Base-by-base conservation (phyloP, 345 rosid genomes). In the Aurinia saxatilis region DNA sequence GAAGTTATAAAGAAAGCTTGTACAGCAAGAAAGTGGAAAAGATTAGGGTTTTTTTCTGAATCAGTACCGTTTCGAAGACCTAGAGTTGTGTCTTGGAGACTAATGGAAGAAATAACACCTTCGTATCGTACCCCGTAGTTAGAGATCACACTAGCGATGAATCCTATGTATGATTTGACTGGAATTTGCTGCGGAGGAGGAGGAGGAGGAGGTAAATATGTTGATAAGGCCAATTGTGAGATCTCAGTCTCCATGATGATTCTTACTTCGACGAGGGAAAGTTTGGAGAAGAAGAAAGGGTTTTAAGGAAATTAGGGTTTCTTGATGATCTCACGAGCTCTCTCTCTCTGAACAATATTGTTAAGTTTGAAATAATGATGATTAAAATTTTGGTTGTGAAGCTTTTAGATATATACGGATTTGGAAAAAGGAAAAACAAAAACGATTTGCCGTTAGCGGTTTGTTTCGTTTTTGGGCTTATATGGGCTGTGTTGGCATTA, bases 81-180 rank as follows among this genome's bases (percentile, higher is more conserved):
- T 56, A 81, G 49, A 49, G 65, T 52, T 17, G 78, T 71, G 33
- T 75, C 82, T 6, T 69, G 38, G 10, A 52, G 37, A 65, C 55
- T 77, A 48, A 81, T 41, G 44, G 21, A 13, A 42, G 40, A 73
- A 3, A 81, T 75, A 56, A 79, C 29, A 37, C 83, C 83, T 17
- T 77, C 75, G 66, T 75, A 83, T 45, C 82, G 80, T 66, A 73
- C 46, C 37, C 67, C 75, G 63, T 17, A 60, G 65, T 75, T 79
- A 2, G 85, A 68, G 8, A 66, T 71, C 16, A 83, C 48, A 61
- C 75, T 66, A 17, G 75, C 42, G 13, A 65, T 57, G 65, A 77
- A 77, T 67, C 85, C 84, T 7, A 79, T 17, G 46, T 37, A 76
- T 3, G 77, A 51, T 16, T 73, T 79, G 18, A 37, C 69, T 2